These are phyloP conservation scores for Actinomortierella wolfii DNA, from an alignment of 371 early-diverging fungal species.

Conservation along the genomic window DNA sequence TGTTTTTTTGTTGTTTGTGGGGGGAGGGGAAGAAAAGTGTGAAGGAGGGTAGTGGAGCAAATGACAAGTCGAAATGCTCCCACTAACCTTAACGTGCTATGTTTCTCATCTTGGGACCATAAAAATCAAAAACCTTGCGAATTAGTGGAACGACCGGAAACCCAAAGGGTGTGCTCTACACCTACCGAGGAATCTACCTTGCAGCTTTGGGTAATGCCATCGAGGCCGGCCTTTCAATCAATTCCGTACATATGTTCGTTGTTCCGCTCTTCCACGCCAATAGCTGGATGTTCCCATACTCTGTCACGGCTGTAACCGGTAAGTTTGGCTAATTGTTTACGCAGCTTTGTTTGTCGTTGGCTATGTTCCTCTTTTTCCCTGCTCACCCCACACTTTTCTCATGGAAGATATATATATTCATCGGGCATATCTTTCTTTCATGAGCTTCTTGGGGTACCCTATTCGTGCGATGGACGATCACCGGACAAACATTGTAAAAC, in stretches of 20 bases:
- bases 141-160: constrained; percentile 65
- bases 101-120: no score
- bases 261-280: constrained; percentile 75
- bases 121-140: no score
- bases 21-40: background rate
- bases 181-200: constrained; percentile 60
- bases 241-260: constrained; percentile 63
- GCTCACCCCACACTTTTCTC: no score
- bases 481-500: no score
- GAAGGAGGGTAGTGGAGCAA: background rate
- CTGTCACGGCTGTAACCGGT: constrained; percentile 61
- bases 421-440: no score
- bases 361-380: no score
- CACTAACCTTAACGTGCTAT: no score
- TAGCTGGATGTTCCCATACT: constrained; percentile 74
- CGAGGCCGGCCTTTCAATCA: constrained; percentile 51
- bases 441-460: no score
- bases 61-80: background rate
- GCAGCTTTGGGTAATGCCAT: constrained; percentile 56
- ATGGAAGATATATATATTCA: no score
- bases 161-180: constrained; percentile 60
- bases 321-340: constrained; percentile 1
- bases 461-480: no score
- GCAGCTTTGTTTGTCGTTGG: no score
- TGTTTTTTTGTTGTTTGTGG: background rate